Base-by-base conservation (phyloP, 148 eudicot species). In the Fagopyrum tataricum region DNA sequence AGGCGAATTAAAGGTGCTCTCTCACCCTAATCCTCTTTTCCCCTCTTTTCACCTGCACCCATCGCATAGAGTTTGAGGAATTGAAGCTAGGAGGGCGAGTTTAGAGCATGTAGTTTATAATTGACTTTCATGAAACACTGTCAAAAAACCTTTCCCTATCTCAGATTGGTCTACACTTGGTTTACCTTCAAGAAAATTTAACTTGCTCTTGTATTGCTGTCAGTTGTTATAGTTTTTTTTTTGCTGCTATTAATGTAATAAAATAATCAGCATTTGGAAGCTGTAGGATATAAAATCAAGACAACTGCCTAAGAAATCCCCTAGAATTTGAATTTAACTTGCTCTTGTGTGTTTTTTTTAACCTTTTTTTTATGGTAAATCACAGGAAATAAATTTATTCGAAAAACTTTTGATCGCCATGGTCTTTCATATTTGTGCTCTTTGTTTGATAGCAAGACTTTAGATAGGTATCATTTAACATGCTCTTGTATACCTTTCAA, bases 1-100 rank as follows among this genome's bases (percentile, higher is more conserved):
- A 91, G 98, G 81, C 90, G 98, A 74, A 89, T 93, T 74, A 93
- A 93, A 90, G 98, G 98, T 93, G 40, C 14, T 62, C 48, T 78
- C 4, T 47, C 68, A 48, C 59, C 24, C 75, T 56, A 21, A 43
- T 72, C 37, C 55, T 68, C 24, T 55, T 3, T 11, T 8, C 20
- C 18, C 15, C 21, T 40, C 44, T 39, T 67, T 67, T 67, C 40
- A 2, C 6, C 70, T 18, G 7, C 31, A 39, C 62, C 62, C 58
- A 4, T 52, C 20, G 1, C 0, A 21, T 56, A 56, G 62, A 56
- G 31, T 56, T 56, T 52, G 31, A 71, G 55, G 40, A 71, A 44
- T 18, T 21, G 53, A 20, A 44, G 14, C 7, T 18, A 5, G 47
- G 53, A 48, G 55, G 55, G 62, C 7, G 8, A 24, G 23, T 18